phyloP scores from a whole-genome alignment of 1,284 basidiomycete species.

The Kalmanozyma brasiliensis region DNA sequence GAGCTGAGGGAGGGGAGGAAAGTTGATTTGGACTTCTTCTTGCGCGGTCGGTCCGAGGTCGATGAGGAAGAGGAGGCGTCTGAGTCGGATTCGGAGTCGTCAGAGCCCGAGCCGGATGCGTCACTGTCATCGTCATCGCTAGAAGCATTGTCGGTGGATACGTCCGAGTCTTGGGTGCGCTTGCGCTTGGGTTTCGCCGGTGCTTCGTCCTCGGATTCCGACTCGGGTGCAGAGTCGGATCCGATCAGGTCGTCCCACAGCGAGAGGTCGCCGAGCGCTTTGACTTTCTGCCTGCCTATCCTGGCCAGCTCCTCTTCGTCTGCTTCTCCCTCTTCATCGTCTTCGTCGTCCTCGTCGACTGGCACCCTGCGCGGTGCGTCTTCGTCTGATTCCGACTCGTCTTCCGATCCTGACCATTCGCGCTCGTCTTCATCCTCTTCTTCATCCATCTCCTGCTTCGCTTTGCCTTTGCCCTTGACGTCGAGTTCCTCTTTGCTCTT shows the following conservation, averaged over 20 bases:
- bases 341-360: slow-evolving; percentile 13
- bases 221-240: slow-evolving; percentile 37
- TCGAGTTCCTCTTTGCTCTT: slow-evolving; percentile 13
- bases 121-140: slow-evolving; percentile 58
- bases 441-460: slow-evolving; percentile 21
- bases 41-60: slow-evolving; percentile 1
- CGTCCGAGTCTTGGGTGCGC: not conserved
- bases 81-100: slow-evolving; percentile 40
- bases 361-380: slow-evolving; percentile 10
- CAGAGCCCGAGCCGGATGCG: slow-evolving; percentile 56
- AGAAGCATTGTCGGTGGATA: slow-evolving; percentile 50
- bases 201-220: slow-evolving; percentile 1
- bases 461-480: slow-evolving; percentile 28
- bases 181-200: slow-evolving; percentile 2
- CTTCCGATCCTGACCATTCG: slow-evolving; percentile 52
- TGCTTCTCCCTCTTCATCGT: slow-evolving; percentile 13
- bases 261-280: slow-evolving; percentile 44
- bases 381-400: slow-evolving; percentile 33
- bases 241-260: slow-evolving; percentile 51
- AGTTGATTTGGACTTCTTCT: slow-evolving; percentile 59
- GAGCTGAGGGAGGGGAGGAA: slow-evolving; percentile 88
- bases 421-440: slow-evolving; percentile 25
- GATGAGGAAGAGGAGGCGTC: slow-evolving; percentile 23
- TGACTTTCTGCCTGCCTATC: slow-evolving; percentile 40
- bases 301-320: slow-evolving; percentile 38